Percentiles rank a stretch among this genome's conserved stretches.
phyloP scores from a whole-genome alignment of 768 basidiomycete genomes.

The Boletales sp. region DNA sequence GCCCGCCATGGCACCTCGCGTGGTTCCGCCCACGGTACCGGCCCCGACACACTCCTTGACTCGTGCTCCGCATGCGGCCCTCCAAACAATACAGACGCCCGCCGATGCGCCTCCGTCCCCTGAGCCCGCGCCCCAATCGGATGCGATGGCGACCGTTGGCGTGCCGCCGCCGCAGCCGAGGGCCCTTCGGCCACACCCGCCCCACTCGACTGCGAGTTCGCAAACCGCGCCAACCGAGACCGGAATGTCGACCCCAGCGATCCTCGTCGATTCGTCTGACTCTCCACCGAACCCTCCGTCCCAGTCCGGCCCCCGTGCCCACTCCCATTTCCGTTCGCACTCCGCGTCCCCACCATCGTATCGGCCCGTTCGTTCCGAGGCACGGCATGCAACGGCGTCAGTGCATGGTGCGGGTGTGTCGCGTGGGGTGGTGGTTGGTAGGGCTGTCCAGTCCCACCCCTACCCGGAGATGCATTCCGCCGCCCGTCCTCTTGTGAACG shows the following conservation, averaged over 20 bases:
- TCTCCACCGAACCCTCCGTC: constrained; percentile 9
- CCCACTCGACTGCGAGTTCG: constrained; percentile 14
- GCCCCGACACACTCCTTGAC: constrained; percentile 3
- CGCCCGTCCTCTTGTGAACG: constrained; percentile 22
- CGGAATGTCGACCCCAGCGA: constrained; percentile 24
- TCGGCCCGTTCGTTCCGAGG: constrained; percentile 10
- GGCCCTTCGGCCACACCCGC: not conserved
- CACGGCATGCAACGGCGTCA: not conserved
- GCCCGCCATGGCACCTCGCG: constrained; percentile 23
- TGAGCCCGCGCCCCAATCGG: constrained; percentile 26
- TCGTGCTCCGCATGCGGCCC: constrained; percentile 2
- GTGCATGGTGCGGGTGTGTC: constrained; percentile 2
- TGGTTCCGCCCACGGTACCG: constrained; percentile 7
- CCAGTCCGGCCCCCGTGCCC: constrained; percentile 1
- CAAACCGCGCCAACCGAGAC: constrained; percentile 24
- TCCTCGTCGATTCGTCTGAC: constrained; percentile 6
- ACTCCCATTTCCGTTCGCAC: constrained; percentile 6
- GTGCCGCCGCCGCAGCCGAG: constrained; percentile 7
- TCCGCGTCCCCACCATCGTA: not conserved
- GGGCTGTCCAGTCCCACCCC: constrained; percentile 2
- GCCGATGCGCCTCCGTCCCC: constrained; percentile 10
- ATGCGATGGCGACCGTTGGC: constrained; percentile 23
- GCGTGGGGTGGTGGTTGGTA: constrained; percentile 6
- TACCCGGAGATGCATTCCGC: constrained; percentile 10
- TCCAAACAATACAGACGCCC: constrained; percentile 1